These are phyloP conservation scores for Chytriomyces hyalinus DNA, from an alignment of 192 early-diverging fungal genomes.

Conservation along the genomic window DNA sequence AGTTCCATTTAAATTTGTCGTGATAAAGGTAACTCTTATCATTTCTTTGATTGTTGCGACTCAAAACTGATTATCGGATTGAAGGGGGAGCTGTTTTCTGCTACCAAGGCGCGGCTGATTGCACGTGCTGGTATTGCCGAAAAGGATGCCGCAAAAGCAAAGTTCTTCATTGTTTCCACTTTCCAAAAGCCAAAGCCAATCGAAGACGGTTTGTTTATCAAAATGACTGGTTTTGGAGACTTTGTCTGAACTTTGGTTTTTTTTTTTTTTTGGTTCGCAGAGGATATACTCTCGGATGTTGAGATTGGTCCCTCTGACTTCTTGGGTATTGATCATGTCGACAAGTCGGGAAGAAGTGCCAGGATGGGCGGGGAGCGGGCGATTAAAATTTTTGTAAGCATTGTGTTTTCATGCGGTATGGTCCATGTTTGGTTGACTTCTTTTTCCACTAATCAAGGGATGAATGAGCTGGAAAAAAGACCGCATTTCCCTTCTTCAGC, in stretches of 20 bases:
- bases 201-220: conserved; percentile 52
- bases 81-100: conserved; percentile 70
- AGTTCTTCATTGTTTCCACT: conserved; percentile 44
- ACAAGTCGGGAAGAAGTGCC: conserved; percentile 38
- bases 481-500: no score
- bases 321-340: conserved; percentile 56
- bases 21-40: conserved; percentile 28
- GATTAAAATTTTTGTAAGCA: conserved; percentile 57
- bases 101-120: conserved; percentile 77
- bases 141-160: conserved; percentile 80
- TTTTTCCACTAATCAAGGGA: not conserved
- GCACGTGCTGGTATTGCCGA: conserved; percentile 75
- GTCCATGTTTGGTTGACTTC: not conserved
- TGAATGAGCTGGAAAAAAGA: not conserved
- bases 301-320: conserved; percentile 24
- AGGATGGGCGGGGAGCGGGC: conserved; percentile 44
- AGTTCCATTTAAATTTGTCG: conserved; percentile 81
- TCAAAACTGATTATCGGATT: conserved; percentile 6
- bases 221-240: not conserved
- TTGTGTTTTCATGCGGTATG: not conserved
- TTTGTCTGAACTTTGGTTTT: not conserved
- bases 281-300: conserved; percentile 43
- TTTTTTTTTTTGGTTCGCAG: conserved; percentile 6
- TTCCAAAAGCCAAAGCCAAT: conserved; percentile 37
- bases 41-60: not conserved